phyloP scores from a whole-genome alignment of 179 eudicot genomes.

The Spergularia azorica region DNA sequence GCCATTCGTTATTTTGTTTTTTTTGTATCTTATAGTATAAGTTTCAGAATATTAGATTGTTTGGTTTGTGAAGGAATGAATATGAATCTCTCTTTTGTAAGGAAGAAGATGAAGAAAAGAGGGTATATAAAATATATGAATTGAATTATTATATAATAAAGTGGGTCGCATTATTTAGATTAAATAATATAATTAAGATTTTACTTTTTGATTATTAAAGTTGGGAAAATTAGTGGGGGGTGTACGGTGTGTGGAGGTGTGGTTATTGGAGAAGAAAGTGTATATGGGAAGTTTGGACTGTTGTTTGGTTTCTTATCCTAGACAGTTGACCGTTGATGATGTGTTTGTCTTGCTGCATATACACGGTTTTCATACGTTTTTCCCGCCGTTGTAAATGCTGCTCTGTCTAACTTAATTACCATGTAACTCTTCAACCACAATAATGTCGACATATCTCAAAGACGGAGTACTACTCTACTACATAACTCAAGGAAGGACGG shows the following conservation, averaged over 20 bases:
- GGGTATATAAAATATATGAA: too few relatives aligned
- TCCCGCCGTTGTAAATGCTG: background rate
- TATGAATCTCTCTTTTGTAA: background rate
- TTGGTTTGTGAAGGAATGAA: background rate
- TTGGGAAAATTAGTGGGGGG: too few relatives aligned
- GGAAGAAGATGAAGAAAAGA: background rate
- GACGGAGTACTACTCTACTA: too few relatives aligned
- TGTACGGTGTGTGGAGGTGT: too few relatives aligned
- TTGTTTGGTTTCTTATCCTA: background rate
- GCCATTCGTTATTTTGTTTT: slow-evolving; percentile 5
- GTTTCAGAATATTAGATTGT: background rate
- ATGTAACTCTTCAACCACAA: too few relatives aligned
- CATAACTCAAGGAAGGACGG: too few relatives aligned
- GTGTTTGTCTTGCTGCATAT: background rate
- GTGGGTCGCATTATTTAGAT: background rate
- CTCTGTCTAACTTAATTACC: too few relatives aligned
- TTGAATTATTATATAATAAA: too few relatives aligned
- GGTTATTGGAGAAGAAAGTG: too few relatives aligned
- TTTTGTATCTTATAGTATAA: background rate
- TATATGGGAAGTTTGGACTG: background rate
- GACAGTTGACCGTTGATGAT: background rate
- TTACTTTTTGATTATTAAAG: too few relatives aligned
- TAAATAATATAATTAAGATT: too few relatives aligned
- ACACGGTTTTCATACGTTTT: background rate
- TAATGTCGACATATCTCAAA: too few relatives aligned